Evolutionary conservation across 139 green algal genomes (phyloP), one percentile per base, ranked within the genome.

Genomic region (Tetradesmus obliquus): DNA sequence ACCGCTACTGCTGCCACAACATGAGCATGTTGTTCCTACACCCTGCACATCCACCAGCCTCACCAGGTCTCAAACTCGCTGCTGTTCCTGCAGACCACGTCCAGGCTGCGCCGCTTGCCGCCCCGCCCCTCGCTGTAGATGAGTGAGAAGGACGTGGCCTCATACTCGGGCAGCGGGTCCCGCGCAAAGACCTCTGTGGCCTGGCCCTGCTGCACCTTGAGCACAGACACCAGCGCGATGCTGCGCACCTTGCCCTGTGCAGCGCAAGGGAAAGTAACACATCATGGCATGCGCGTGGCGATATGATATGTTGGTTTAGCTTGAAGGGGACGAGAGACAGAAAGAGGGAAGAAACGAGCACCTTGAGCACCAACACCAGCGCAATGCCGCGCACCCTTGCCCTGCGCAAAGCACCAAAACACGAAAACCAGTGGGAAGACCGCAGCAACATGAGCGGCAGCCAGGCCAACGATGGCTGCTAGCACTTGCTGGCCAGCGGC

Each of bases 51-150:
- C n/a, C n/a, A n/a, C n/a, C n/a, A n/a, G n/a, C n/a, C n/a, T n/a
- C n/a, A n/a, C 96, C 96, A 97, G 72, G 95, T 90, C 58, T 96
- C 93, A 82, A 95, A 96, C 54, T 97, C 94, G 9, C 88, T 53
- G 1, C 80, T 55, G 53, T 69, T 93, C 15, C 79, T 74, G 91
- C 93, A 96, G 8, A 96, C 97, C 55, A 98, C 93, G 87, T 98
- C 97, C 88, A 98, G 86, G 24, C 95, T 97, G 51, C 96, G 94
- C 79, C 86, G 79, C 71, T 88, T 82, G 60, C 71, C 82, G 53
- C 5, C 15, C 71, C 74, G 92, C 88, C 90, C 94, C 53, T 97
- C 94, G 2, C 71, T n/a, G 91, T 98, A 98, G 0, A 95, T 89
- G 60, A 98, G 90, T 13, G 95, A 97, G 92, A 98, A 97, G 17